These are phyloP conservation scores for Scytalidium sp. DNA, from an alignment of 2,329 filamentous ascomycete genomes.

Conservation along the genomic window DNA sequence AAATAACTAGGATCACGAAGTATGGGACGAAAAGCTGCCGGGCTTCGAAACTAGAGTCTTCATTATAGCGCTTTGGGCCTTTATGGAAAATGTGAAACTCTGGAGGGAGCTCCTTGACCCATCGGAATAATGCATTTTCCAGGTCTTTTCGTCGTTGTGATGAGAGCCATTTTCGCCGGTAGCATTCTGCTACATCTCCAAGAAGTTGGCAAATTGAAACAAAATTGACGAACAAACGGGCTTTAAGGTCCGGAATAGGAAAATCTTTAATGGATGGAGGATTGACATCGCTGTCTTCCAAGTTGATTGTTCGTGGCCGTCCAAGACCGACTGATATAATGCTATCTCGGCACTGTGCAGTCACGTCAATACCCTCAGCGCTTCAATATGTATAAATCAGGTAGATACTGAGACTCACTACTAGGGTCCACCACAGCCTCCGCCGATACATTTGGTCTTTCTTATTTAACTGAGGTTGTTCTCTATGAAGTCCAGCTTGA, in stretches of 20 bases:
- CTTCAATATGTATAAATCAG: not conserved
- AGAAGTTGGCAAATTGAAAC: conserved; percentile 4
- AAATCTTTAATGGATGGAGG: conserved; percentile 6
- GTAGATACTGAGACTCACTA: conserved; percentile 24
- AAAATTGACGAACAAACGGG: conserved; percentile 3
- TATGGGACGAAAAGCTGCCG: conserved; percentile 4
- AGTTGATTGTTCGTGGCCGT: conserved; percentile 5
- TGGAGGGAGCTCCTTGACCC: conserved; percentile 32
- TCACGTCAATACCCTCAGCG: not conserved
- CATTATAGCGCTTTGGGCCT: not conserved
- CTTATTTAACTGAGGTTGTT: conserved; percentile 26
- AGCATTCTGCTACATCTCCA: conserved; percentile 3
- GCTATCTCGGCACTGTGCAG: conserved; percentile 33
- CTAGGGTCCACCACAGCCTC: conserved; percentile 40
- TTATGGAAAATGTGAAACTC: conserved; percentile 12
- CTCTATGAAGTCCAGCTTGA: conserved; percentile 40
- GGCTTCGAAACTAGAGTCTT: conserved; percentile 22
- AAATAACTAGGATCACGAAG: conserved; percentile 4
- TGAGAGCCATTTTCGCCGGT: conserved; percentile 3
- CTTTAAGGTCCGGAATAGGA: not conserved
- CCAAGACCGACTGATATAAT: conserved; percentile 34
- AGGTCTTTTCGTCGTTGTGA: not conserved
- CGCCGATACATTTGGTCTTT: conserved; percentile 33
- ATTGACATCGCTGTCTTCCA: conserved; percentile 3
- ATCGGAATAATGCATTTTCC: conserved; percentile 25